Evolutionary conservation across 352 stramenopile species (phyloP), one percentile per base, ranked within the genome.

Genomic region (Phytophthora idaei): DNA sequence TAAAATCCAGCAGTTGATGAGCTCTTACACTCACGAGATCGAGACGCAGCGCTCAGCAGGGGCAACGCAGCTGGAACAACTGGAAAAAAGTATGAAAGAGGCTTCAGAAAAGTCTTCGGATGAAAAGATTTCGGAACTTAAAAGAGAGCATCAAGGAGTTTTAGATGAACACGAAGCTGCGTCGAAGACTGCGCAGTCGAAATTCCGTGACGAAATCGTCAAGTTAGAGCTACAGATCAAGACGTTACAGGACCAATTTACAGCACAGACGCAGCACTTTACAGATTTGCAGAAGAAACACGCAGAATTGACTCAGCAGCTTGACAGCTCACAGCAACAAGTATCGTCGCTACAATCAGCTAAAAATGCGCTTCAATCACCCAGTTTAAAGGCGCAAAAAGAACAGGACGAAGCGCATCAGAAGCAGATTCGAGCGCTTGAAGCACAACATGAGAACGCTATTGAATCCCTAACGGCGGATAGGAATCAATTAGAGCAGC

Each of bases 341-440:
- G 49, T 79, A 2, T 37, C 65, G 11, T 48, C 50, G 5, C n/a
- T 79, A 9, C 54, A 76, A 17, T 17, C 56, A 1, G 61, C 80
- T 31, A 76, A 78, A 31, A 76, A 84, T 1, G 52, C 55, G 15
- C 64, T 77, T 21, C 57, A 73, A 17, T 78, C 64, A n/a, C 27
- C 66, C 1, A 55, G 59, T 1, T 64, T 74, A 9, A 76, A 81
- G n/a, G 53, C 49, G 0, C 73, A 82, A 45, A 80, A 84, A 34
- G 75, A 89, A 11, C 73, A 74, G 28, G 76, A 89, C 32, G 69
- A 81, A 28, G 46, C 64, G 25, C 57, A 80, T 9, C 54, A 74
- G 17, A 84, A 75, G 31, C 70, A 80, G 52, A 31, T 88, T 17
- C 63, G 78, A 42, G 76, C 74, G 4, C 52, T 85, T 0, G 52